Evolutionary conservation across 164 flowering plant genomes (phyloP), one percentile per base, ranked within the genome.

Genomic region (Macadamia integrifolia): DNA sequence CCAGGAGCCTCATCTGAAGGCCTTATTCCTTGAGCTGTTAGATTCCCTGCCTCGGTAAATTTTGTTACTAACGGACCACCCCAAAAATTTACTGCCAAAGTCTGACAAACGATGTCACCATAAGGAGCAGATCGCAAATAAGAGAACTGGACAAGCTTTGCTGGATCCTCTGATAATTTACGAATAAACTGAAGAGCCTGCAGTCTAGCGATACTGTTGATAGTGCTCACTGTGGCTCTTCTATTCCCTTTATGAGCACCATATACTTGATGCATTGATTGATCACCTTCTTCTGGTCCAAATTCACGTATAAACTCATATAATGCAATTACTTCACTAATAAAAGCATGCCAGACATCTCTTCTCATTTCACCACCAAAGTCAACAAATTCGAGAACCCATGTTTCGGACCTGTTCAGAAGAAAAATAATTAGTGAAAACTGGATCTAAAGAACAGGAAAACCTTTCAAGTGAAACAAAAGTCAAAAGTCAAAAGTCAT

Each of bases 281-380:
- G 77, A 68, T 90, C 95, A 77, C 71, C 78, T 67, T 88, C 91
- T 48, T 75, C 77, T 1, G 98, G 97, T 66, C 95, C 98, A 79
- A 81, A 88, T 67, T 94, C 96, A 65, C 71, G 68, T 42, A 90
- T 78, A 73, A 94, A 94, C 65, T 82, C 78, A 73, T 92, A 80
- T 57, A 88, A 74, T 65, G 88, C 59, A 75, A 92, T 85, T 30
- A 94, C 81, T 83, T 94, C 98, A 74, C 81, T 82, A 55, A 90
- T 84, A 66, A 82, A 87, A 70, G 97, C 92, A 83, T 87, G 82
- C 98, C 98, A 94, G 44, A 86, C 84, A 81, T 94, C 98, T 75
- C 98, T 79, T 77, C 98, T 85, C 90, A 87, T 84, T 76, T 94
- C 97, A 71, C 93, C 89, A 63, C 95, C 93, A 74, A 92, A 80